Evolutionary conservation across 805 yeast species (phyloP).

Genomic region (Yamadazyma takamatsuzukensis): DNA sequence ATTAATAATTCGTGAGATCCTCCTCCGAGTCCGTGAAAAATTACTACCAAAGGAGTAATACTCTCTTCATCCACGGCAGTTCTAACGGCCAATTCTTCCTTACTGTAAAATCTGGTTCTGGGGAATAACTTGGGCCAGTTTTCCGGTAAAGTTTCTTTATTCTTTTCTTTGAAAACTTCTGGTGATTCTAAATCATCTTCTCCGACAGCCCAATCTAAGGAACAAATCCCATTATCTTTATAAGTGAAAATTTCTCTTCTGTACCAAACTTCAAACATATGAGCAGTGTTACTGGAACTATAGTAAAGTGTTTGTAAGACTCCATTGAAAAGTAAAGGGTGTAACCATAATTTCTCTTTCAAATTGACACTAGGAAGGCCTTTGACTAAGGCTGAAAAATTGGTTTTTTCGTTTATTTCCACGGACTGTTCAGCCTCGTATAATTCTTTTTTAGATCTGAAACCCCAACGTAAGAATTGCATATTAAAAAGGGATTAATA

Average conservation of each 20-base stretch:
- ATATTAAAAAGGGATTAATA: neutral
- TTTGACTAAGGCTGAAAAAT: conserved; percentile 1
- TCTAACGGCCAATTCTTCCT: conserved; percentile 35
- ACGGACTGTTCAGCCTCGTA: conserved; percentile 17
- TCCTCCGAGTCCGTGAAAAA: conserved; percentile 78
- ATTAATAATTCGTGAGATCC: conserved; percentile 82
- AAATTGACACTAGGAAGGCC: conserved; percentile 1
- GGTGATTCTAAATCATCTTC: conserved; percentile 23
- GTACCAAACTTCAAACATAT: conserved; percentile 56
- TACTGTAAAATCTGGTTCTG: conserved; percentile 51
- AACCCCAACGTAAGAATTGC: conserved; percentile 41
- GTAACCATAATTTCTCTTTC: conserved; percentile 44
- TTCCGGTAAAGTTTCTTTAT: conserved; percentile 29
- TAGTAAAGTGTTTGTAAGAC: conserved; percentile 75
- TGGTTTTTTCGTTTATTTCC: conserved; percentile 2
- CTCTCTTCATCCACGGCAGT: conserved; percentile 14
- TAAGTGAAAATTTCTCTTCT: conserved; percentile 64
- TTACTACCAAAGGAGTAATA: conserved; percentile 56
- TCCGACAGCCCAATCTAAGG: conserved; percentile 66
- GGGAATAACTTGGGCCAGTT: conserved; percentile 41
- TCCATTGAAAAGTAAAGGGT: conserved; percentile 68
- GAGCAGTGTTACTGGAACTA: conserved; percentile 49
- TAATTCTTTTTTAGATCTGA: conserved; percentile 27
- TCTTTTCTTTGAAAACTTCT: conserved; percentile 21
- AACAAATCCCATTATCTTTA: conserved; percentile 66